These are phyloP conservation scores for Lactuca sativa DNA, from an alignment of 129 eudicot genomes.

Conservation along the genomic window DNA sequence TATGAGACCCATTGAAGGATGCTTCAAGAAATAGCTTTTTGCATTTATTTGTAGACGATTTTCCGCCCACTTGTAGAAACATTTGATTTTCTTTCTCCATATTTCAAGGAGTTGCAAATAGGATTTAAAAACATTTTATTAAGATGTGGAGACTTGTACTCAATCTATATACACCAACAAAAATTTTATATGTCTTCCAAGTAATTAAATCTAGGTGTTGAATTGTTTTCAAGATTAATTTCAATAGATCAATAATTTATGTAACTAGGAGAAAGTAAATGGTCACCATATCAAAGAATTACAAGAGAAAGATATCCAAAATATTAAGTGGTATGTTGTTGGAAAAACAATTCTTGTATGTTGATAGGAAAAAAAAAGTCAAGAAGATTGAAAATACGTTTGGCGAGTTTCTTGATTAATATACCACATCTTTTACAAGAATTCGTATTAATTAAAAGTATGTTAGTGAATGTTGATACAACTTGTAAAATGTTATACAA, in stretches of 20 bases:
- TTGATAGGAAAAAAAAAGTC: neutral
- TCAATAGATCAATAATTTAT: neutral
- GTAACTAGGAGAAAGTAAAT: neutral
- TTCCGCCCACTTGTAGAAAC: neutral
- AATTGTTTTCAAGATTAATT: neutral
- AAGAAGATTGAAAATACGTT: constrained; percentile 5
- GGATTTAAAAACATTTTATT: constrained; percentile 6
- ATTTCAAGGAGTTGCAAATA: constrained; percentile 19
- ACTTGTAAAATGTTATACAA: neutral
- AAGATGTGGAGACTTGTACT: constrained; percentile 22
- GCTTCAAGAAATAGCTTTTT: neutral
- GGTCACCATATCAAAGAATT: neutral
- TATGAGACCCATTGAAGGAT: neutral
- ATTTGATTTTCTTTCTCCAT: constrained; percentile 4
- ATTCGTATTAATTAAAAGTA: too few species aligned
- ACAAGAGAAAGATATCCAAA: neutral
- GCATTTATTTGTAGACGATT: neutral
- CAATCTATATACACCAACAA: constrained; percentile 15
- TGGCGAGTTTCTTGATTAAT: neutral
- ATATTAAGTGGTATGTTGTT: constrained; percentile 10
- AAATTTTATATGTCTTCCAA: neutral
- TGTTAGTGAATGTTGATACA: neutral
- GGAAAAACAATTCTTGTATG: constrained; percentile 6
- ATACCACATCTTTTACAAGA: neutral
- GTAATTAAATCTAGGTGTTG: constrained; percentile 4